These are phyloP conservation scores for Lipomyces oligophaga DNA, from an alignment of 805 yeast species.

Conservation along the genomic window DNA sequence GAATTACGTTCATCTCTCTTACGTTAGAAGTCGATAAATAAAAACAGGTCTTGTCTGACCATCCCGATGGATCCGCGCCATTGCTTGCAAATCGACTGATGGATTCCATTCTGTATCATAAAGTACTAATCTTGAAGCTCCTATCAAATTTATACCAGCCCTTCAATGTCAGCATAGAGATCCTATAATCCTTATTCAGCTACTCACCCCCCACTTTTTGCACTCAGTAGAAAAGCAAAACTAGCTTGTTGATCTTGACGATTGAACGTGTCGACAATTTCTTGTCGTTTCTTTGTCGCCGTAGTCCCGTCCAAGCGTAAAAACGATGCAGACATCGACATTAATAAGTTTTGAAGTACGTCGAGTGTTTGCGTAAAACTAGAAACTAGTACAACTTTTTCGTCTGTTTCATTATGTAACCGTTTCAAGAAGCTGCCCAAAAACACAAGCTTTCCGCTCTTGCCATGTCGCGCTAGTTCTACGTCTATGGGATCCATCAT, in stretches of 20 bases:
- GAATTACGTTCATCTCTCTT: not conserved
- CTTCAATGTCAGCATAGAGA: constrained; percentile 2
- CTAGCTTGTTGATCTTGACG: constrained; percentile 39
- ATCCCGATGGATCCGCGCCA: constrained; percentile 93
- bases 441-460: constrained; percentile 62
- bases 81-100: constrained; percentile 83
- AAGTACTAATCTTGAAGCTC: constrained; percentile 79
- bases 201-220: constrained; percentile 77
- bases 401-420: constrained; percentile 46
- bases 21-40: constrained; percentile 74
- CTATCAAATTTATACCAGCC: constrained; percentile 81
- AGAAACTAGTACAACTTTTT: constrained; percentile 81
- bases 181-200: not conserved
- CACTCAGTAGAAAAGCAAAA: constrained; percentile 72
- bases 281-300: constrained; percentile 59
- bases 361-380: constrained; percentile 86
- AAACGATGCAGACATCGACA: constrained; percentile 48
- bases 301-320: constrained; percentile 82
- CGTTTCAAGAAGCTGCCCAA: constrained; percentile 55
- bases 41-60: constrained; percentile 79
- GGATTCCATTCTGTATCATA: constrained; percentile 99
- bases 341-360: constrained; percentile 57
- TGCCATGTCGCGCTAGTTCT: constrained; percentile 12
- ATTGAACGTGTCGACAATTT: constrained; percentile 68
- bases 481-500: constrained; percentile 12